Conservation (phyloP, 2,329 filamentous ascomycete species). For the Colletotrichum paranaense region DNA sequence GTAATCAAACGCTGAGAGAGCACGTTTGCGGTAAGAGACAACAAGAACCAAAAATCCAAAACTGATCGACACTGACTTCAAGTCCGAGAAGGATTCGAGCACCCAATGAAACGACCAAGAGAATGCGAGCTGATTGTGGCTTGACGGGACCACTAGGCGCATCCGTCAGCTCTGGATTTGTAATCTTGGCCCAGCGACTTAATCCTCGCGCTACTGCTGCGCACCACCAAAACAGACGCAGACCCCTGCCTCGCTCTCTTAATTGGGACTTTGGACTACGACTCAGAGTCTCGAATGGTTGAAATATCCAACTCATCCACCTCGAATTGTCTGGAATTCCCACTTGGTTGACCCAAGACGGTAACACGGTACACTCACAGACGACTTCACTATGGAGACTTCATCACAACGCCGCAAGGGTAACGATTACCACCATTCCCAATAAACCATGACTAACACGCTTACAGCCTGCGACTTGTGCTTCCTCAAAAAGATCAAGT, state of each 20-base stretch:
- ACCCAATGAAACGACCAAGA: background rate
- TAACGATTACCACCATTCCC: constrained; percentile 35
- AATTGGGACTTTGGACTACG: too few species aligned
- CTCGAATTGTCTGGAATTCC: background rate
- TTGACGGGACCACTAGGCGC: background rate
- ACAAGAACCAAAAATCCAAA: too few species aligned
- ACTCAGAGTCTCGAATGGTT: background rate
- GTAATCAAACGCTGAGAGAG: background rate
- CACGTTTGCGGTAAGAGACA: background rate
- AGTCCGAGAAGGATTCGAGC: background rate
- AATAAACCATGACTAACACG: constrained; percentile 22
- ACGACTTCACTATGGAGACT: constrained; percentile 39
- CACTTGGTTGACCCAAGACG: background rate
- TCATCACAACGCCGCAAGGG: constrained; percentile 40
- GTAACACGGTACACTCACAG: background rate
- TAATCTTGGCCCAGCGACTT: background rate
- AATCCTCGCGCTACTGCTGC: background rate
- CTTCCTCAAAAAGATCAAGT: constrained; percentile 59
- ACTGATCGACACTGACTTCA: background rate
- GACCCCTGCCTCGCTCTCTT: background rate
- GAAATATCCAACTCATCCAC: background rate
- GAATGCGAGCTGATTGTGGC: background rate
- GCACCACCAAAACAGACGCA: background rate
- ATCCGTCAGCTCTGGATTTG: background rate
- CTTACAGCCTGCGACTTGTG: constrained; percentile 54